Conservation (phyloP, 768 basidiomycete genomes). For the Solioccasus polychromus region DNA sequence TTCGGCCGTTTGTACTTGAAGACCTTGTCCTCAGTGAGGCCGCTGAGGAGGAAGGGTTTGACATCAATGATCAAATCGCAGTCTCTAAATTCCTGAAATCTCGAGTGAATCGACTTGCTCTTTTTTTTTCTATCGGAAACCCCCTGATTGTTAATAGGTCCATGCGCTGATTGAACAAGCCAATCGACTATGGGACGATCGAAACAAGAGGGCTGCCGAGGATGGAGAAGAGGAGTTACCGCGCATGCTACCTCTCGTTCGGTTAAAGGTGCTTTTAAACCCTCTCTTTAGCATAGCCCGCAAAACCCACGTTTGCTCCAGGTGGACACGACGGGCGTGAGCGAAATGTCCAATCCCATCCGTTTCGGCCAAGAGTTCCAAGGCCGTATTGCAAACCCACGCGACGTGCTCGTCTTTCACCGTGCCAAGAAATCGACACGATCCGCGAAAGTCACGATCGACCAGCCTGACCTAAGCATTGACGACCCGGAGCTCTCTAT, state of each 20-base stretch:
- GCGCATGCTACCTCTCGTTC: slow-evolving; percentile 81
- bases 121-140: not conserved
- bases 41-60: slow-evolving; percentile 73
- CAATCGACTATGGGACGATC: slow-evolving; percentile 37
- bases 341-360: slow-evolving; percentile 91
- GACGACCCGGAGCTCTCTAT: slow-evolving; percentile 68
- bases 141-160: slow-evolving; percentile 47
- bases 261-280: slow-evolving; percentile 60
- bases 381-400: slow-evolving; percentile 88
- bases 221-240: slow-evolving; percentile 61
- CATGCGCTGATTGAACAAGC: slow-evolving; percentile 77
- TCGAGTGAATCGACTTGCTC: slow-evolving; percentile 45
- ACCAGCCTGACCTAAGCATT: slow-evolving; percentile 77
- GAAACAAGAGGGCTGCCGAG: slow-evolving; percentile 42
- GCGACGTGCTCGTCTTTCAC: slow-evolving; percentile 89
- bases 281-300: not conserved
- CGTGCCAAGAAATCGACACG: slow-evolving; percentile 60
- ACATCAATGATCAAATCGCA: slow-evolving; percentile 77
- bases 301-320: slow-evolving; percentile 22
- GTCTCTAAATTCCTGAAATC: slow-evolving; percentile 78
- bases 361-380: slow-evolving; percentile 96
- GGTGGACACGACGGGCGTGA: slow-evolving; percentile 91
- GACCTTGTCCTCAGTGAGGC: slow-evolving; percentile 73
- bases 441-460: slow-evolving; percentile 58
- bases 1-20: slow-evolving; percentile 91